Base-by-base conservation (phyloP, 176 grass and related monocot species). In the Urochloa ruziziensis region DNA sequence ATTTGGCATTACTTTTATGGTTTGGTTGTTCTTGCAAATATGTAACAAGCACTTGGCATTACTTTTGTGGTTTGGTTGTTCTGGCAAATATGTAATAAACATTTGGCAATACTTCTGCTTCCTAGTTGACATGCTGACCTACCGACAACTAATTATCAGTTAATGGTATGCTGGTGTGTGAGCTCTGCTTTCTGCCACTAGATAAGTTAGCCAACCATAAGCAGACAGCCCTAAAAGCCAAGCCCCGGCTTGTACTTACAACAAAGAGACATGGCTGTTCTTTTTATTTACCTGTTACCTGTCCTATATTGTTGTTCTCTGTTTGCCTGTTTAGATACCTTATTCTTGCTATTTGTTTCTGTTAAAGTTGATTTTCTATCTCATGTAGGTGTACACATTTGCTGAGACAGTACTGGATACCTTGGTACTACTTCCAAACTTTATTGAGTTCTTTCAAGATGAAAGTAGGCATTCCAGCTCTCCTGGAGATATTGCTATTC, bases 381-480 rank as follows among this genome's bases (percentile, higher is more conserved):
- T 74, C 10, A 49, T 42, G 51, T 77, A 97, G 95, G 60, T 94
- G 40, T 97, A 97, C 83, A 75, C 95, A 70, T 94, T 97, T 59
- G 36, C 83, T 28, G 92, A 89, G 84, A 97, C 86, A 28, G 64
- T 94, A 66, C 64, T 97, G 74, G 85, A 91, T 85, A 70, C 82
- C 48, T 72, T 92, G 65, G 90, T 85, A 59, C 86, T 94, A 84
- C 86, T 94, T 74, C 92, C 95, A 67, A 77, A 80, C 79, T 92
- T 94, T 71, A 89, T 97, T 74, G 68, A 78, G 34, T 94, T 88
- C 62, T 97, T 97, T 73, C 84, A 75, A 74, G 90, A 94, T 82
- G 84, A 73, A 75, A 89, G 65, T 68, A 91, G 47, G 43, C 90
- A 29, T 83, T 74, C 83, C 29, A 76, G 76, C 65, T 91, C 92